phyloP scores from a whole-genome alignment of 495 filamentous ascomycete genomes.

The Penicillium taxi region DNA sequence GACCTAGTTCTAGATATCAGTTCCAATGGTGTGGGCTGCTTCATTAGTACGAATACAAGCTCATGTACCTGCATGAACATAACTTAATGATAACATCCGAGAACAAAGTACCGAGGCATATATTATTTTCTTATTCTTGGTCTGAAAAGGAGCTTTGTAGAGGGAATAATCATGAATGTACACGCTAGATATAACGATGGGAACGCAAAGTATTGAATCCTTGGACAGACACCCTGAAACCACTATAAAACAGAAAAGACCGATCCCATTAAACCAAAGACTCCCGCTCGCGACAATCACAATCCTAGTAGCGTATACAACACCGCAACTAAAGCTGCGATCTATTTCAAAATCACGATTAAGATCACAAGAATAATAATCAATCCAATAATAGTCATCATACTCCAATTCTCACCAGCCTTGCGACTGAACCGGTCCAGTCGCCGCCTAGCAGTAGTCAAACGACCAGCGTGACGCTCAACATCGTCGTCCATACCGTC shows the following conservation, averaged over 20 bases:
- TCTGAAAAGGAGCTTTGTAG: too few relatives aligned
- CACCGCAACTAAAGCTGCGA: background rate
- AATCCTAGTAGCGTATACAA: conserved; percentile 7
- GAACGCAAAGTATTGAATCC: too few relatives aligned
- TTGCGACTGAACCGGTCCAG: conserved; percentile 61
- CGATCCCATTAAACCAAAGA: conserved; percentile 9
- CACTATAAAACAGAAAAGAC: conserved; percentile 4
- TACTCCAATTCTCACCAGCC: conserved; percentile 71
- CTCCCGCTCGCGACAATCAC: conserved; percentile 19
- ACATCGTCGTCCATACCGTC: conserved; percentile 80
- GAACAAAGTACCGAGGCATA: too few relatives aligned
- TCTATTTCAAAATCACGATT: conserved; percentile 67
- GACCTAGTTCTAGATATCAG: too few relatives aligned
- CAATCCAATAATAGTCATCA: conserved; percentile 66
- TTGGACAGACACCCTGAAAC: conserved; percentile 13
- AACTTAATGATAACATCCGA: too few relatives aligned
- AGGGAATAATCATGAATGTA: background rate
- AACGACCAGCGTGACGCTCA: conserved; percentile 67
- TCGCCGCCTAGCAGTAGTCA: conserved; percentile 65
- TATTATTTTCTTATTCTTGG: too few relatives aligned
- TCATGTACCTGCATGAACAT: too few relatives aligned
- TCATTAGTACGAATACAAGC: too few relatives aligned
- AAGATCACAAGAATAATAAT: conserved; percentile 71
- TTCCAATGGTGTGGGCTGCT: too few relatives aligned
- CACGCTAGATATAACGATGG: too few relatives aligned